Conservation (phyloP, 768 basidiomycete genomes). For the Rhizopogon vinicolor region DNA sequence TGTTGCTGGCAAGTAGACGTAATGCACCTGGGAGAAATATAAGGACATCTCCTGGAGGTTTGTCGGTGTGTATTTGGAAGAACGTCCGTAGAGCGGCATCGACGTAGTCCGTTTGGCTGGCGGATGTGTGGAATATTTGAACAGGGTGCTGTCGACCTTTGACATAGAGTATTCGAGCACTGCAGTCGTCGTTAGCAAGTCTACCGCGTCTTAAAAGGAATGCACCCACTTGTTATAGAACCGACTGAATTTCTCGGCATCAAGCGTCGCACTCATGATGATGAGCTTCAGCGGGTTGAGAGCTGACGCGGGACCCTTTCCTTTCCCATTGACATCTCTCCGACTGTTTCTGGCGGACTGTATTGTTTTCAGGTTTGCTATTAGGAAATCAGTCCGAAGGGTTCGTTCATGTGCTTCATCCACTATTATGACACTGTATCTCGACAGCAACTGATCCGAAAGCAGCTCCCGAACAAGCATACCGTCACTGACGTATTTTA, state of each 20-base stretch:
- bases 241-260: conserved; percentile 88
- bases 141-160: conserved; percentile 94
- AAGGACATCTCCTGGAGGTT: conserved; percentile 81
- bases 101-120: conserved; percentile 76
- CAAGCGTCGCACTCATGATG: conserved; percentile 97
- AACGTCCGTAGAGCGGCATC: conserved; percentile 90
- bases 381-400: conserved; percentile 88
- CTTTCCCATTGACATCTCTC: conserved; percentile 41
- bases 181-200: conserved; percentile 24
- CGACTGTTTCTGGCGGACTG: conserved; percentile 55
- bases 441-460: conserved; percentile 67
- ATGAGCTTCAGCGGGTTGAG: conserved; percentile 81
- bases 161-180: conserved; percentile 86
- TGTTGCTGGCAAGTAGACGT: neutral
- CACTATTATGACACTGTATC: conserved; percentile 85
- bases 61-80: conserved; percentile 86
- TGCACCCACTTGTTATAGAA: conserved; percentile 77
- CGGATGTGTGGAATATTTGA: conserved; percentile 70
- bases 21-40: conserved; percentile 83
- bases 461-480: conserved; percentile 95
- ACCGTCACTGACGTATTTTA: conserved; percentile 97
- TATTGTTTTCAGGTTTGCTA: conserved; percentile 85
- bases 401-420: conserved; percentile 99
- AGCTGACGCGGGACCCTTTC: conserved; percentile 28
- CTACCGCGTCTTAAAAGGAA: neutral